A percentile compares a stretch with the other conserved stretches of the same genome.
These are phyloP conservation scores for Colletotrichum somersetense DNA, from an alignment of 2,329 filamentous ascomycete species.

Conservation along the genomic window DNA sequence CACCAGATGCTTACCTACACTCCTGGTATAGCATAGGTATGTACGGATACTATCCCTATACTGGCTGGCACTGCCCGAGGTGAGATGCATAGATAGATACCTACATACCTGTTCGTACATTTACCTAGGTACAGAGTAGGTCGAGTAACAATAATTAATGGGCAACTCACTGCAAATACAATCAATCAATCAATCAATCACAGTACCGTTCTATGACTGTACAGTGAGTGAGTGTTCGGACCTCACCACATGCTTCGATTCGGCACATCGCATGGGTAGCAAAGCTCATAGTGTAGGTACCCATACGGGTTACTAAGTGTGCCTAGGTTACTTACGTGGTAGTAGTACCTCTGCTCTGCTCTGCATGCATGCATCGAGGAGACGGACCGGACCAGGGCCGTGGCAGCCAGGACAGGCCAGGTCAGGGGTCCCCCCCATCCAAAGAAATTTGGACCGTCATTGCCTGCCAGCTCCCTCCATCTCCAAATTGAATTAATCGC, in stretches of 20 bases:
- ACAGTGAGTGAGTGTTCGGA: constrained; percentile 32
- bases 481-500: constrained; percentile 1
- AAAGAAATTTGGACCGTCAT: constrained; percentile 42
- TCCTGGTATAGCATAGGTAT: too few species aligned
- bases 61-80: too few species aligned
- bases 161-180: not conserved
- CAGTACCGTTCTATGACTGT: too few species aligned
- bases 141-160: not conserved
- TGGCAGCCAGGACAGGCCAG: constrained; percentile 3
- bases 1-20: constrained; percentile 20
- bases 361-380: not conserved
- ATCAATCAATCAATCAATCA: too few species aligned
- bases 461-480: constrained; percentile 24
- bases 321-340: too few species aligned
- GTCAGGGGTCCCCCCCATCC: constrained; percentile 37
- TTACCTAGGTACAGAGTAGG: too few species aligned
- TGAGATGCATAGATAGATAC: too few species aligned
- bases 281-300: too few species aligned
- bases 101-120: too few species aligned
- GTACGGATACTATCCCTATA: too few species aligned
- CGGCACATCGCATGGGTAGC: not conserved
- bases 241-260: not conserved
- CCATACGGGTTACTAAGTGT: too few species aligned
- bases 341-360: not conserved
- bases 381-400: not conserved